Evolutionary conservation across 805 yeast species (phyloP), one percentile per base, ranked within the genome.

Genomic region (Lipomyces chichibuensis): DNA sequence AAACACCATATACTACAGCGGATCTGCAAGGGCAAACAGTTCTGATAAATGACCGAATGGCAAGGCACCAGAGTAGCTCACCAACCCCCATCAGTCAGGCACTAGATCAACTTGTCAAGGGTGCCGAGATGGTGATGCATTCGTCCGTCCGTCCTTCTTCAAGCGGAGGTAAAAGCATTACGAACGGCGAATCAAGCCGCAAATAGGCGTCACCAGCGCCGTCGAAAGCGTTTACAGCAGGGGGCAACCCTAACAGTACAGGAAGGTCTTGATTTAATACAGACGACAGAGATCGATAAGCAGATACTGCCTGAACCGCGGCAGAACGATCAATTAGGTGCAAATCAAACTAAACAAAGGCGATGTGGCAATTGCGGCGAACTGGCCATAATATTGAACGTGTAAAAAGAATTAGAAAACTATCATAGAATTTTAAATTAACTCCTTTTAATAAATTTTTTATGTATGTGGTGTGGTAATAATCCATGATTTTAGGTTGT

Each of bases 101-200:
- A 7, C 27, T 20, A 2, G 55, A 51, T 51, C 55, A 6, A n/a
- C 27, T 51, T 23, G 9, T 51, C 55, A 51, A 20, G 2, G 55
- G 55, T 51, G 55, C 32, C 17, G 27, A 51, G 53, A 49, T 49
- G 53, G 23, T 51, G 55, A 51, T 51, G 54, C 29, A 51, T 20
- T 51, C 54, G 54, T 51, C 23, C 23, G n/a, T n/a, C n/a, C n/a
- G 54, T 51, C 9, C 54, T 51, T 23, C 54, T 51, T 20, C 27
- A 51, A 51, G 27, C 29, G 20, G 29, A 52, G 32, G 29, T 52
- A 23, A 32, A 20, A 9, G 55, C 29, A 51, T 20, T 52, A 23
- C 55, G 23, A 3, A 20, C 8, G 29, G 55, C 29, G 29, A 52
- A 20, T 52, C 32, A 52, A 2, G 55, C 14, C 9, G 55, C 13